Base-by-base conservation (phyloP, 2,329 filamentous ascomycete genomes). In the Penicillium sp. region DNA sequence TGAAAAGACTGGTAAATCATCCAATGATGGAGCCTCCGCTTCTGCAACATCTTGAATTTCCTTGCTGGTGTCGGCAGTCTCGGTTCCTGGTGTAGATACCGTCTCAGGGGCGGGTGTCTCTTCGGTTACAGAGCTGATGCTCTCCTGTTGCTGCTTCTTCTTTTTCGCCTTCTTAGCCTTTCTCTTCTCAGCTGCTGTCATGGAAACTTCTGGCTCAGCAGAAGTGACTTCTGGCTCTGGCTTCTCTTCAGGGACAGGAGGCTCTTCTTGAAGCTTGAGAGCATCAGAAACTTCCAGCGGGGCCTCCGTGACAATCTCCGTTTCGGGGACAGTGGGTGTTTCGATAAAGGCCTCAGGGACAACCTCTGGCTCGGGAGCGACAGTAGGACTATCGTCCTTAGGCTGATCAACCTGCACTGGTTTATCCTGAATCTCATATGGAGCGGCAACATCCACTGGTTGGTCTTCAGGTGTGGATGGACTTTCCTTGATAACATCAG, bases 101-200 rank as follows among this genome's bases (percentile, higher is more conserved):
- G 49, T 10, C 14, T 64, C 66, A n/a, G 43, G 33, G 14, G 55
- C 19, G 26, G 52, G 35, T 11, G 42, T 19, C n/a, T 61, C 57
- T 3, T 53, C 60, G 11, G 51, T 28, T 54, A 28, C 14, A 26
- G 56, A 33, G 22, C 35, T 43, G 6, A 37, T 19, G 25, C 19
- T 58, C n/a, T 59, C 60, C 53, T 65, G 56, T 22, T 65, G 57
- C 25, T 63, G 43, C 49, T 66, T 58, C 53, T 67, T 62, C 49
- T 62, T 67, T 43, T 60, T 64, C 4, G 54, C 57, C 49, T 65
- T 67, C 57, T 67, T 67, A 6, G 65, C 63, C 51, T 65, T 67
- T 42, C 48, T 59, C 14, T 48, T 65, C 52, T 67, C 55, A 11
- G 65, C 61, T 14, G 65, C 59, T 7, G 63, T 62, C 63, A 67